Evolutionary conservation across 2,329 filamentous ascomycete species (phyloP), one percentile per base, ranked within the genome.

Genomic region (Alternaria panax): DNA sequence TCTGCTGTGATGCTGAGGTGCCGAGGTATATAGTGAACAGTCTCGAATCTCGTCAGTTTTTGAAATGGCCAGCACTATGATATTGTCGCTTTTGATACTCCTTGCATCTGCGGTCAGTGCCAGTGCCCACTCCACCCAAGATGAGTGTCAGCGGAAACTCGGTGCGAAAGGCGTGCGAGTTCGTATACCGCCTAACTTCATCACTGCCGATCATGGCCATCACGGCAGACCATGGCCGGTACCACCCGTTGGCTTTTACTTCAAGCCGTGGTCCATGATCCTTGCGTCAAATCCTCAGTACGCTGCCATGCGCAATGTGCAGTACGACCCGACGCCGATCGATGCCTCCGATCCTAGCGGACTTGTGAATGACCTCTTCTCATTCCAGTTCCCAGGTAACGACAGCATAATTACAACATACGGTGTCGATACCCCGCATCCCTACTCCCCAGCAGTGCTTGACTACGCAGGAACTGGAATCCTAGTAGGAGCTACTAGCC

Each of bases 181-280:
- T 34, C 62, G 59, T 14, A 46, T 64, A n/a, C 59, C 59, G 30
- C 55, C 55, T 11, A 43, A 25, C 3, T 53, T 57, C 40, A 46
- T 41, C 18, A 30, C 25, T 16, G 34, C 48, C 2, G 2, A 22
- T 3, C 11, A 30, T 25, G 4, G 14, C 5, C 11, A 47, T 20
- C 30, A 34, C 22, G 20, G 27, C 48, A 18, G 34, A 27, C n/a
- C 40, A 30, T 68, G 67, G 65, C 18, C 2, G 5, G 30, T 56
- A 7, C 60, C 60, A 25, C 58, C 63, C 7, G 28, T 25, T 5
- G 58, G 52, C 2, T 70, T 59, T n/a, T 63, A 65, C 40, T 67
- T 65, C 59, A 50, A 64, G 34, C 59, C 57, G n/a, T 70, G 66
- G 67, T 51, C 56, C 5, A 65, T 67, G 52, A 57, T 67, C 22